Percentiles rank a stretch among this genome's conserved stretches.
phyloP scores from a whole-genome alignment of 2,329 filamentous ascomycete genomes.

The Ceratocystis eucalypticola region DNA sequence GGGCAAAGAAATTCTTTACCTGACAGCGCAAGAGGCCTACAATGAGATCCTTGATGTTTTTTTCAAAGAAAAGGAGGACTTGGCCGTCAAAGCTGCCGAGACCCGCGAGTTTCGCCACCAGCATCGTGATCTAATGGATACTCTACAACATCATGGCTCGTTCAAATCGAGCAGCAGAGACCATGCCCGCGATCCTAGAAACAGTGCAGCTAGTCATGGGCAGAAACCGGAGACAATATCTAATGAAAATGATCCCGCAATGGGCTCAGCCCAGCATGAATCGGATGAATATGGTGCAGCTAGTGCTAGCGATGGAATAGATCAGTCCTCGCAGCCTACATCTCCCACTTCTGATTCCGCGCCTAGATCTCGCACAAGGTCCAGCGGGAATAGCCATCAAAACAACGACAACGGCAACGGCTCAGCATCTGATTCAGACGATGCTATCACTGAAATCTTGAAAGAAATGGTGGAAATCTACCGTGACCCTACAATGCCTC shows the following conservation, averaged over 20 bases:
- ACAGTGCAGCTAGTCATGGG: not conserved
- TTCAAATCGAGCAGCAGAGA: not conserved
- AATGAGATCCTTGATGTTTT: conserved; percentile 82
- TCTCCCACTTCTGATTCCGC: not conserved
- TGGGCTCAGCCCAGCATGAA: not conserved
- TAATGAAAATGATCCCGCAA: not conserved
- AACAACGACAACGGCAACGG: not conserved
- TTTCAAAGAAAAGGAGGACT: conserved; percentile 68
- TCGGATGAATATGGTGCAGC: not conserved
- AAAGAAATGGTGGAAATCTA: conserved; percentile 20
- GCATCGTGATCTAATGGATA: conserved; percentile 37
- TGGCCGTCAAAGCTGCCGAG: conserved; percentile 53
- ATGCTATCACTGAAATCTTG: not conserved
- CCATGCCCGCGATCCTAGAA: not conserved
- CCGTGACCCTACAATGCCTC: conserved; percentile 52
- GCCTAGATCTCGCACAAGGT: not conserved
- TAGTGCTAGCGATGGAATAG: not conserved
- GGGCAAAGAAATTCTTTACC: conserved; percentile 78
- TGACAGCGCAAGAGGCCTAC: conserved; percentile 81
- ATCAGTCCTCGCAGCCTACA: not conserved
- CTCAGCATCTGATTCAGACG: not conserved
- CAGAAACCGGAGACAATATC: not conserved
- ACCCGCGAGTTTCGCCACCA: conserved; percentile 49
- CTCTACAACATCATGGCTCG: conserved; percentile 23
- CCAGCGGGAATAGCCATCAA: not conserved